Evolutionary conservation across 148 eudicot genomes (phyloP), one percentile per base, ranked within the genome.

Genomic region (Limonium bicolor): DNA sequence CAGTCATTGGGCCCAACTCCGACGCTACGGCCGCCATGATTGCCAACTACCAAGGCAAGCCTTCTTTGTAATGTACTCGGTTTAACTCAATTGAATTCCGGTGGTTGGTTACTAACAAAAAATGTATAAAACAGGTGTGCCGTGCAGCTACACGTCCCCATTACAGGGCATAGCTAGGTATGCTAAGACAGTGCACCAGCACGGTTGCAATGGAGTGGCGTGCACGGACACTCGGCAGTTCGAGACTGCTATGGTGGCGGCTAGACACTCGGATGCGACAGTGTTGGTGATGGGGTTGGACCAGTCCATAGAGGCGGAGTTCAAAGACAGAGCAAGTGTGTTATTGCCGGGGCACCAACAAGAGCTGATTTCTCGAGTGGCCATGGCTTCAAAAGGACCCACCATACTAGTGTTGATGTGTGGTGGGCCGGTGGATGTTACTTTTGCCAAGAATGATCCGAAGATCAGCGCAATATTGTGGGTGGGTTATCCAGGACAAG

Each of bases 371-470:
- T 45, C 66, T 1, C 50, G 63, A 10, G 93, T 78, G 5, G 80
- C 93, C n/a, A 39, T 0, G 48, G 84, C 81, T 46, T 81, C 96
- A 3, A 68, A 56, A 61, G 96, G 87, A 25, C 96, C 96, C 8
- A 53, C 58, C 1, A 55, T 78, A 2, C 36, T 86, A 20, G 93
- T 86, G 42, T 46, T 86, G 37, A 86, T 81, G 93, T 74, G 86
- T 6, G 96, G 93, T 51, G 86, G 93, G 9, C 93, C 93, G n/a
- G 50, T 86, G 2, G 96, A 86, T 48, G 56, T 86, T 17, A 17
- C 78, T 1, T 86, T 78, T 31, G 96, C 87, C 4, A 78, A 74
- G 41, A 56, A 59, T 43, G 48, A 71, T 36, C 47, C 58, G 0
- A 47, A 50, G 5, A 64, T 77, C 53, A 27, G 57, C 11, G 71